Base-by-base conservation (phyloP, 805 yeast genomes). In the Candida germanica region DNA sequence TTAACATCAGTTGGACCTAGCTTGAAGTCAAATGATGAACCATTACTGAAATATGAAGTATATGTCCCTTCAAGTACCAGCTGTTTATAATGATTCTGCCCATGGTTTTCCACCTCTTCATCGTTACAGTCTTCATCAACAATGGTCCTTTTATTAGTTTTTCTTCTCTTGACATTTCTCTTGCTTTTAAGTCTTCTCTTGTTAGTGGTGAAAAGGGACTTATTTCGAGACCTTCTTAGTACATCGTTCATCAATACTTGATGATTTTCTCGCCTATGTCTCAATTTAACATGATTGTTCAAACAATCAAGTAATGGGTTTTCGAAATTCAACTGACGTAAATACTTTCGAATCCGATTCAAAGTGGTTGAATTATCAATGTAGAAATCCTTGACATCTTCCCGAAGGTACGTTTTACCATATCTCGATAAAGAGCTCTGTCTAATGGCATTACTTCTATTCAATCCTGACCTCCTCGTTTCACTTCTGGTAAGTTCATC, bases 31-130 rank as follows among this genome's bases (percentile, higher is more conserved):
- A 50, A 56, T 12, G 51, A 33, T 11, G 60, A 44, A 1, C 66
- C 66, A 2, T 46, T 36, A 17, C 46, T 44, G 26, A 61, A 44
- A 29, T 36, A 50, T 2, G 61, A 52, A 26, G 47, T 45, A 16
- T 37, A 47, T 12, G 48, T 46, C 1, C 50, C 43, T 31, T 51
- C 28, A 14, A 36, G 17, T 17, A 29, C 24, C 14, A 23, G 15
- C 17, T 35, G 26, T 23, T 39, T 33, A 15, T 23, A 22, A 18
- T 24, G 31, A 31, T 31, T 17, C 20, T 22, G 13, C 24, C 23
- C 27, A 17, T 48, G 29, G 9, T 20, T 10, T 10, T 20, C 23
- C 9, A 20, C 10, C 10, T 20, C 23, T 7, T 6, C 6, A 13
- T 57, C 46, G 30, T 53, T 46, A 10, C 40, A 8, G 9, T 21